Conservation (phyloP, 108 stramenopile species). For the Cyclotella cryptica region DNA sequence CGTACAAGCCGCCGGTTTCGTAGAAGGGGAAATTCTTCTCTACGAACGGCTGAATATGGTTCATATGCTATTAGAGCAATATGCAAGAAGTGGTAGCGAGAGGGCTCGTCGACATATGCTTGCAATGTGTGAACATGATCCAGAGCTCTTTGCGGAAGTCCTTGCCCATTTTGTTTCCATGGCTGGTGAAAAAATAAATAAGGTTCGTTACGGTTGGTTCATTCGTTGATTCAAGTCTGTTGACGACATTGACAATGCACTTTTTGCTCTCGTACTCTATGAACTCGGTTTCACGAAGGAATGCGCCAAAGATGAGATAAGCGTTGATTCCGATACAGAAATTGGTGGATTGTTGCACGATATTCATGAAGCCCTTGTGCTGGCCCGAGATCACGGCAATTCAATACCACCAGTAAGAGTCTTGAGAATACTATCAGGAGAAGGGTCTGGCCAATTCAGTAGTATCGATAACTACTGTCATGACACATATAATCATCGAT, state of each 20-base stretch:
- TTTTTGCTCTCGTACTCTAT: not conserved
- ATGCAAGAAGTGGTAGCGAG: constrained; percentile 77
- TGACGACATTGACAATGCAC: not conserved
- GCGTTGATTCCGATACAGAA: constrained; percentile 60
- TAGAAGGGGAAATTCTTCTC: constrained; percentile 78
- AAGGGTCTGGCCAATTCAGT: constrained; percentile 79
- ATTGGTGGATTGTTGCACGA: constrained; percentile 75
- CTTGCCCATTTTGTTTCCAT: constrained; percentile 82
- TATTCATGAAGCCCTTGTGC: constrained; percentile 79
- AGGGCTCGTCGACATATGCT: constrained; percentile 83
- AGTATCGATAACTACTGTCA: constrained; percentile 15
- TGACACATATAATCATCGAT: not conserved
- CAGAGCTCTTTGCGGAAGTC: constrained; percentile 84
- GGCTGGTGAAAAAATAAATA: constrained; percentile 52
- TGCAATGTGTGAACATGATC: constrained; percentile 85
- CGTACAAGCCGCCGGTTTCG: constrained; percentile 79
- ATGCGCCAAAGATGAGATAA: constrained; percentile 48
- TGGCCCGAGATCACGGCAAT: constrained; percentile 71
- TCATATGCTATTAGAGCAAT: constrained; percentile 81
- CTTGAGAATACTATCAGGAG: constrained; percentile 83
- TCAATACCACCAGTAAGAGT: constrained; percentile 78
- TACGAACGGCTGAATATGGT: constrained; percentile 86
- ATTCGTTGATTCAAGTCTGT: not conserved
- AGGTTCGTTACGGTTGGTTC: constrained; percentile 21
- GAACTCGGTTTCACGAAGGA: not conserved